Evolutionary conservation across 352 stramenopile genomes (phyloP).

Genomic region (Phytophthora gonapodyides): DNA sequence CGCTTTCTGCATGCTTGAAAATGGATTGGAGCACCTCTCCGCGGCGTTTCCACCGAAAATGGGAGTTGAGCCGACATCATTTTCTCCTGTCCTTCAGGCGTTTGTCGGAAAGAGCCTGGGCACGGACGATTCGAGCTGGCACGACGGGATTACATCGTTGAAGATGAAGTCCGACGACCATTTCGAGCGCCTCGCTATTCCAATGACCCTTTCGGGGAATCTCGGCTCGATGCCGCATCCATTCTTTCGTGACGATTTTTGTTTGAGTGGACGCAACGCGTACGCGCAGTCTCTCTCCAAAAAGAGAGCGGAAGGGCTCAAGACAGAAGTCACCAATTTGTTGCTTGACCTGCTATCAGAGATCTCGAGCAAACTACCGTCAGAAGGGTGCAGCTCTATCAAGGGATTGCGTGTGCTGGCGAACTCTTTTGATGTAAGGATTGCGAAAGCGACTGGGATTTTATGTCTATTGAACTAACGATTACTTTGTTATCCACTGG

Average conservation of each 20-base stretch:
- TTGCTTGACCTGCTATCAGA: slow-evolving; percentile 50
- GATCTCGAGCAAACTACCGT: slow-evolving; percentile 42
- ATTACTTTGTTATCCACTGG: slow-evolving; percentile 2
- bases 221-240: slow-evolving; percentile 14
- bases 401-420: slow-evolving; percentile 41
- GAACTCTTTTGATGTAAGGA: slow-evolving; percentile 48
- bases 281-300: slow-evolving; percentile 44
- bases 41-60: slow-evolving; percentile 28
- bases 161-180: slow-evolving; percentile 33
- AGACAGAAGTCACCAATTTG: slow-evolving; percentile 33
- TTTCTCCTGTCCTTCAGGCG: slow-evolving; percentile 28
- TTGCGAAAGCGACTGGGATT: background rate
- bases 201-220: slow-evolving; percentile 23
- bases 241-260: slow-evolving; percentile 19
- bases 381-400: slow-evolving; percentile 26
- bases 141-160: slow-evolving; percentile 21
- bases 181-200: slow-evolving; percentile 40
- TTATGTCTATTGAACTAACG: slow-evolving; percentile 27
- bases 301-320: slow-evolving; percentile 23
- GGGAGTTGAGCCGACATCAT: slow-evolving; percentile 24
- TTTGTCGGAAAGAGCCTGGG: slow-evolving; percentile 7
- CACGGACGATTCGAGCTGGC: slow-evolving; percentile 12
- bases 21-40: slow-evolving; percentile 27
- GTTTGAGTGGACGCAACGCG: background rate
- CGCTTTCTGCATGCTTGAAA: slow-evolving; percentile 53